phyloP scores from a whole-genome alignment of 495 filamentous ascomycete genomes.

The Chaetomium fimeti region DNA sequence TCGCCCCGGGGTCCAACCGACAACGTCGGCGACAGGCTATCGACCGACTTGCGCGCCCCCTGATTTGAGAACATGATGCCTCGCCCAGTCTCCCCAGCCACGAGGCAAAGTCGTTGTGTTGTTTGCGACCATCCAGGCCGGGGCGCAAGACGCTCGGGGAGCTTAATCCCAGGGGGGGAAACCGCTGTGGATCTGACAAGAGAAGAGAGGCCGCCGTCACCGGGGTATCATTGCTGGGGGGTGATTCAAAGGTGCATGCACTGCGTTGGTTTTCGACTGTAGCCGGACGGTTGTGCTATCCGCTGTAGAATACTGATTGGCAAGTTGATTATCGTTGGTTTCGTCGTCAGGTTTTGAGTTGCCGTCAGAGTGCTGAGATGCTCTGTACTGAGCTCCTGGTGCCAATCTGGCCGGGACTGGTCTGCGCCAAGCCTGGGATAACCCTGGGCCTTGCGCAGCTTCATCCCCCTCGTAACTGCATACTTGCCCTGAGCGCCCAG shows the following conservation, averaged over 20 bases:
- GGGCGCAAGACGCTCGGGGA: background rate
- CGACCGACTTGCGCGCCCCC: slow-evolving; percentile 66
- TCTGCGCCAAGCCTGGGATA: slow-evolving; percentile 9
- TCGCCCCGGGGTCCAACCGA: slow-evolving; percentile 53
- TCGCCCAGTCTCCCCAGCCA: slow-evolving; percentile 33
- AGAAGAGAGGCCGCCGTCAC: slow-evolving; percentile 26
- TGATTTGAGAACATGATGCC: slow-evolving; percentile 62
- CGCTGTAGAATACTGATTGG: background rate
- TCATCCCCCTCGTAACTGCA: slow-evolving; percentile 14
- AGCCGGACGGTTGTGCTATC: background rate
- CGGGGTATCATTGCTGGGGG: slow-evolving; percentile 37
- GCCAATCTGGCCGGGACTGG: slow-evolving; percentile 19
- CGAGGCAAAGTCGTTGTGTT: slow-evolving; percentile 20
- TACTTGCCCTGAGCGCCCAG: background rate
- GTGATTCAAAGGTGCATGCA: background rate
- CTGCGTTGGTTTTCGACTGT: background rate
- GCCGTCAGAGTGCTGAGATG: background rate
- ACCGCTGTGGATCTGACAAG: background rate
- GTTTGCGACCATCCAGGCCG: slow-evolving; percentile 30
- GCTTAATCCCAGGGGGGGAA: background rate
- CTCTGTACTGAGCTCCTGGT: slow-evolving; percentile 10
- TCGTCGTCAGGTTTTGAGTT: background rate
- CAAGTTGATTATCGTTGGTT: slow-evolving; percentile 6
- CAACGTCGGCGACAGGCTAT: slow-evolving; percentile 59
- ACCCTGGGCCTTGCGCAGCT: background rate